A percentile compares a stretch with the other conserved stretches of the same genome.
phyloP scores from a whole-genome alignment of 1,139 yeast genomes.

The Pichia inconspicua region DNA sequence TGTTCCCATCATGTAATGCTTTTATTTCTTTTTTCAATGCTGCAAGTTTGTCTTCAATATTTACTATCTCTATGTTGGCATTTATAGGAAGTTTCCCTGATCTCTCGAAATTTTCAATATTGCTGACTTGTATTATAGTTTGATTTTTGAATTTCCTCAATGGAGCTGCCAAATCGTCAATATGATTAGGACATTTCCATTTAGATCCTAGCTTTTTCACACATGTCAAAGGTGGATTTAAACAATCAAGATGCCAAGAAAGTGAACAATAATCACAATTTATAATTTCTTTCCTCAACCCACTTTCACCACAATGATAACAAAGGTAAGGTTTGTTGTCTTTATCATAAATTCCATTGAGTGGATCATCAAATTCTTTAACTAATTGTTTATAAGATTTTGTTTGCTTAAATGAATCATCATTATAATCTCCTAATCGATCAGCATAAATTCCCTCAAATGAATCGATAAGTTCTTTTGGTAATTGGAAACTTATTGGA shows the following conservation, averaged over 20 bases:
- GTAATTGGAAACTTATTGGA: slow-evolving; percentile 69
- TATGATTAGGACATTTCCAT: slow-evolving; percentile 94
- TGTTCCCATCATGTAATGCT: slow-evolving; percentile 32
- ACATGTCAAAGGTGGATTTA: slow-evolving; percentile 65
- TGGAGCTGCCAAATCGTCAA: slow-evolving; percentile 42
- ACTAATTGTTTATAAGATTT: slow-evolving; percentile 33
- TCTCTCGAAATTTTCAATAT: slow-evolving; percentile 46
- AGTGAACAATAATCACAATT: slow-evolving; percentile 81
- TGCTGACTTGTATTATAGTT: slow-evolving; percentile 44
- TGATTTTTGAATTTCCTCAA: slow-evolving; percentile 50
- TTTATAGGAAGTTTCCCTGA: slow-evolving; percentile 37
- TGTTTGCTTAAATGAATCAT: slow-evolving; percentile 48
- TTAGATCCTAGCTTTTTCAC: slow-evolving; percentile 73
- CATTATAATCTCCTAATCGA: slow-evolving; percentile 63
- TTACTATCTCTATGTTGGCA: slow-evolving; percentile 55
- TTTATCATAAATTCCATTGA: slow-evolving; percentile 49
- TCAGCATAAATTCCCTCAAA: slow-evolving; percentile 69
- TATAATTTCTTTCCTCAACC: slow-evolving; percentile 49
- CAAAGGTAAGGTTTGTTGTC: slow-evolving; percentile 62
- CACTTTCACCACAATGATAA: slow-evolving; percentile 68
- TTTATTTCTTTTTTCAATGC: slow-evolving; percentile 28
- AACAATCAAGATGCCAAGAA: slow-evolving; percentile 91
- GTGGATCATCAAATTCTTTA: slow-evolving; percentile 53
- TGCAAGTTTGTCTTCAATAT: slow-evolving; percentile 27
- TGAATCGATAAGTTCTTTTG: slow-evolving; percentile 55